Evolutionary conservation across 2,329 filamentous ascomycete genomes (phyloP).

Genomic region (Fusarium sp.): DNA sequence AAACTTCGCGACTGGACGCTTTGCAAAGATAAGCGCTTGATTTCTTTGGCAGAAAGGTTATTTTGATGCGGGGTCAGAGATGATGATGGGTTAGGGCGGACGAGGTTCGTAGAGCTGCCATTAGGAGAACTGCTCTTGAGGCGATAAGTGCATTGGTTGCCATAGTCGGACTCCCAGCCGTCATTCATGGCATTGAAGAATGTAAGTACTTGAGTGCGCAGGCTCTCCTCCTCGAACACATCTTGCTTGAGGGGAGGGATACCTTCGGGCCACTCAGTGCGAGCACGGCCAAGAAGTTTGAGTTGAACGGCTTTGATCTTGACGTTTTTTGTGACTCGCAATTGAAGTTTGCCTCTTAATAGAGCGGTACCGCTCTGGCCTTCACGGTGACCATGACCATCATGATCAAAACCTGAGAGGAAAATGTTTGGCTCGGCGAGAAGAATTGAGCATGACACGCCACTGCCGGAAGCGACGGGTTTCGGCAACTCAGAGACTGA

Average conservation of each 20-base stretch:
- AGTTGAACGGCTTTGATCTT: slow-evolving; percentile 94
- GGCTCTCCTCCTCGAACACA: slow-evolving; percentile 82
- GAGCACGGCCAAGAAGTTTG: slow-evolving; percentile 84
- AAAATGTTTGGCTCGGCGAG: slow-evolving; percentile 85
- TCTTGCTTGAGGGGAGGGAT: slow-evolving; percentile 89
- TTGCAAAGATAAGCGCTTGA: slow-evolving; percentile 78
- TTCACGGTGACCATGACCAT: slow-evolving; percentile 62
- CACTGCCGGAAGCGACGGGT: slow-evolving; percentile 81
- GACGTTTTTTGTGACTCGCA: slow-evolving; percentile 86
- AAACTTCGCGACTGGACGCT: slow-evolving; percentile 87
- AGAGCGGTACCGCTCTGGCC: slow-evolving; percentile 79
- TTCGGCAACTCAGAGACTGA: slow-evolving; percentile 70
- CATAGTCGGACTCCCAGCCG: slow-evolving; percentile 68
- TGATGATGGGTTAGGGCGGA: slow-evolving; percentile 29
- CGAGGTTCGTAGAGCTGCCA: slow-evolving; percentile 48
- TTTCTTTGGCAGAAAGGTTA: slow-evolving; percentile 56
- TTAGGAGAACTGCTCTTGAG: slow-evolving; percentile 54
- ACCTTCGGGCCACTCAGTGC: slow-evolving; percentile 96
- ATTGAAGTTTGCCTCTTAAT: slow-evolving; percentile 82
- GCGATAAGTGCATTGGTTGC: slow-evolving; percentile 69
- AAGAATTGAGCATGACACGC: slow-evolving; percentile 76
- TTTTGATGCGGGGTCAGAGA: slow-evolving; percentile 40
- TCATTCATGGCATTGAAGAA: slow-evolving; percentile 87
- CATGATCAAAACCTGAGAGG: slow-evolving; percentile 80
- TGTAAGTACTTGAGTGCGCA: slow-evolving; percentile 88